Evolutionary conservation across 805 yeast genomes (phyloP).

Genomic region (Ogataea parapolymorpha): DNA sequence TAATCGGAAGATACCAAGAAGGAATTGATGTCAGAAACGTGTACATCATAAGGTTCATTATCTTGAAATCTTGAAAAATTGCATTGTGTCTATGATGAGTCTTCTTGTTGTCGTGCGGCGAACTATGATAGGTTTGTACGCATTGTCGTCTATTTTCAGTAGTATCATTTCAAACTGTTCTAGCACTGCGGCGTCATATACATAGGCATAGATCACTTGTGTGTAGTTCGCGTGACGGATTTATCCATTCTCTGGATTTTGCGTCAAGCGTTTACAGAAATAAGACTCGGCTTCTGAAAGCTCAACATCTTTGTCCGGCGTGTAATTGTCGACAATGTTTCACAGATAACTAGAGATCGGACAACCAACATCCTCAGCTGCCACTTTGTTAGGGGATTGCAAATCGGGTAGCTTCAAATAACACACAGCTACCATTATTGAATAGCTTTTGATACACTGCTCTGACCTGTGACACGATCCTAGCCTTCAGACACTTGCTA

Average conservation of each 20-base stretch:
- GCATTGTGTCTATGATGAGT: constrained; percentile 26
- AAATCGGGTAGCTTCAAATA: constrained; percentile 2
- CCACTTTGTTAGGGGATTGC: neutral
- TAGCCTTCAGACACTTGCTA: too few species aligned
- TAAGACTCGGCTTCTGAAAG: constrained; percentile 24
- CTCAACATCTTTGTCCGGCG: constrained; percentile 23
- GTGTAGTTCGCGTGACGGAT: too few species aligned
- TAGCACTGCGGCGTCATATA: constrained; percentile 3
- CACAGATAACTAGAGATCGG: constrained; percentile 8
- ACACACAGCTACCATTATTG: constrained; percentile 9
- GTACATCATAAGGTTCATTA: constrained; percentile 16
- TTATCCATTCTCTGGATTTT: neutral
- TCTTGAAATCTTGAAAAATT: constrained; percentile 8
- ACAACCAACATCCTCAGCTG: neutral
- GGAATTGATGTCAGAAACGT: constrained; percentile 6
- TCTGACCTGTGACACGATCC: constrained; percentile 27
- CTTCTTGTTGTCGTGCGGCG: constrained; percentile 35
- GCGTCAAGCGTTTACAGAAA: constrained; percentile 19
- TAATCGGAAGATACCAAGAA: constrained; percentile 17
- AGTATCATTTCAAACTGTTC: constrained; percentile 15
- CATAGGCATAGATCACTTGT: too few species aligned
- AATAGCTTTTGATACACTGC: constrained; percentile 29
- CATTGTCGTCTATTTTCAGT: constrained; percentile 13
- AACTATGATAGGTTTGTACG: constrained; percentile 20
- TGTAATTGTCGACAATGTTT: constrained; percentile 19